Conservation (phyloP, 1,284 basidiomycete species). For the Golubevia pallescens region DNA sequence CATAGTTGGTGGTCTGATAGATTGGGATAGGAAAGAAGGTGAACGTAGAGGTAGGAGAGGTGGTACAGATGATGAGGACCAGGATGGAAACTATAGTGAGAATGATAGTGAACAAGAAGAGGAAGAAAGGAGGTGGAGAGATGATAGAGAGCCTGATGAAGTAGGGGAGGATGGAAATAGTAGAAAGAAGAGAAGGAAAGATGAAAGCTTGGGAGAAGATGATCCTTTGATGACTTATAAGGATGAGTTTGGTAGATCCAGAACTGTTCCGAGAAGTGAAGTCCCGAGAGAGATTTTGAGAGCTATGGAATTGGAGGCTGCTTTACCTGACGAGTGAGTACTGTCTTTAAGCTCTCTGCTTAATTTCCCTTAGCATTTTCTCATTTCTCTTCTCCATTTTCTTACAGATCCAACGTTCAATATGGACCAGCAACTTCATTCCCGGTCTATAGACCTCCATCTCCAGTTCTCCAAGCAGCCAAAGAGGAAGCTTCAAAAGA, state of each 20-base stretch:
- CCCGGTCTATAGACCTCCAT: slow-evolving; percentile 67
- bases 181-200: background rate
- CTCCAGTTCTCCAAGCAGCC: slow-evolving; percentile 8
- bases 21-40: slow-evolving; percentile 66
- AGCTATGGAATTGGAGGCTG: slow-evolving; percentile 62
- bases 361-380: slow-evolving; percentile 68
- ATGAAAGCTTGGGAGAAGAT: slow-evolving; percentile 65
- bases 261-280: slow-evolving; percentile 75
- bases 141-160: background rate
- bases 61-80: too few relatives aligned
- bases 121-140: too few relatives aligned
- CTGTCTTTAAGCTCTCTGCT: slow-evolving; percentile 9
- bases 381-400: slow-evolving; percentile 65
- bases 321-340: slow-evolving; percentile 67
- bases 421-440: slow-evolving; percentile 16
- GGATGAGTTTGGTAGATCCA: slow-evolving; percentile 81
- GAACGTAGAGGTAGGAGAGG: too few relatives aligned
- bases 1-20: slow-evolving; percentile 77
- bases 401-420: slow-evolving; percentile 24
- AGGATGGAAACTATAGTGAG: too few relatives aligned
- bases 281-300: slow-evolving; percentile 74
- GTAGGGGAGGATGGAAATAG: background rate
- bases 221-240: slow-evolving; percentile 82
- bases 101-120: too few relatives aligned
- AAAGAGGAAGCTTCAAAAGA: slow-evolving; percentile 52